Base-by-base conservation (phyloP, 345 rosid genomes). In the Eucalyptus shirleyi region DNA sequence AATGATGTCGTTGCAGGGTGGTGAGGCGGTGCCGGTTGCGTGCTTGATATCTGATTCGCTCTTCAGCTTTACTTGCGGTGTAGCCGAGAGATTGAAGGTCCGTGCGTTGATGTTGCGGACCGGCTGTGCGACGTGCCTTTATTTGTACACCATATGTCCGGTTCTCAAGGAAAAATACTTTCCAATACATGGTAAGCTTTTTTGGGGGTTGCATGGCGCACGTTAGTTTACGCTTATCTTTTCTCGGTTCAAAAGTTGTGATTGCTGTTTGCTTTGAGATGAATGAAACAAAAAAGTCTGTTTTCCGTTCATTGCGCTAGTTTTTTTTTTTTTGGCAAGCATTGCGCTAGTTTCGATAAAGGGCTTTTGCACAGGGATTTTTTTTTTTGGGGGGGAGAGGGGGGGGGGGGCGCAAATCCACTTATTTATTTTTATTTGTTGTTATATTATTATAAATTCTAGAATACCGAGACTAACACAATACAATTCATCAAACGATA, bases 91-190 rank as follows among this genome's bases (percentile, higher is more conserved):
- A 77, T 59, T 90, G 28, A 91, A 89, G 86, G 81, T 93, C 65
- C 92, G 92, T 19, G 90, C 89, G 88, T 51, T 94, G 53, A 92
- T 90, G 32, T 69, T 94, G 45, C 89, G 94, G 88, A 93, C 94
- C 16, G 50, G 94, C 14, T 90, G 92, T 18, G 93, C 91, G 42
- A 89, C 89, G 9, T 91, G 93, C 50, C 92, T 93, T 50, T 86
- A 85, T 87, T 89, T 88, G 49, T 92, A 90, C 34, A 86, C 92
- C 14, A 89, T 92, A 37, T 91, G 88, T 50, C 94, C 93, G 2
- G 86, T 91, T 47, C 91, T 94, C 6, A 91, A 42, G 87, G 90
- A 92, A 51, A 93, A 88, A 6, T 93, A 93, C 62, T 56, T 94
- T 14, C 94, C 93, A 26, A 65, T 89, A 40, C 91, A 90, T 91